Conservation (phyloP, 176 grass and related monocot species). For the Echinochloa phyllopogon region DNA sequence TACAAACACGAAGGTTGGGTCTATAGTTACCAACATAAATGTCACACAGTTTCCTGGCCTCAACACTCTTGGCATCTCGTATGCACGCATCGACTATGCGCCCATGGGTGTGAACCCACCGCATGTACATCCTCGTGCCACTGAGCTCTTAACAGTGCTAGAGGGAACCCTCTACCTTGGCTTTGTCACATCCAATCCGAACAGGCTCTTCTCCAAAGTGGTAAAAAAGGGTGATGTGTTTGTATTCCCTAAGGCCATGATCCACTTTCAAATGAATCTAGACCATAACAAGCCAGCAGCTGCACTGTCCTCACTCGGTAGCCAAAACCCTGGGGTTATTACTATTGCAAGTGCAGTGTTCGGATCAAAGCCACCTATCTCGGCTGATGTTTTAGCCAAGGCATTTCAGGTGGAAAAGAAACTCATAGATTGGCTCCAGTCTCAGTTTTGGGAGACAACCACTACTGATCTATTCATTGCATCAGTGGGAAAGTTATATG, state of each 20-base stretch:
- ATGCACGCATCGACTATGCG: neutral
- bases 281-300: neutral
- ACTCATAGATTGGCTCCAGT: neutral
- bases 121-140: no score
- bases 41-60: neutral
- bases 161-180: no score
- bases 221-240: neutral
- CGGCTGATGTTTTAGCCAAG: neutral
- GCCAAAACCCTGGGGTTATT: neutral
- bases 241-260: neutral
- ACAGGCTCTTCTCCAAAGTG: neutral
- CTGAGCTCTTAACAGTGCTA: no score
- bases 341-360: neutral
- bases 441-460: conserved; percentile 9
- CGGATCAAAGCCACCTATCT: neutral
- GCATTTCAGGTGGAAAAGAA: conserved; percentile 18
- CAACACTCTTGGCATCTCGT: conserved; percentile 2
- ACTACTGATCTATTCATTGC: neutral
- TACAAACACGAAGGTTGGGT: conserved; percentile 11
- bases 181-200: no score
- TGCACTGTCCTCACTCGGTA: neutral
- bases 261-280: neutral
- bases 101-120: no score
- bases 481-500: neutral
- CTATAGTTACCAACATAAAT: neutral